Evolutionary conservation across 768 basidiomycete species (phyloP).

Genomic region (Leucocoprinus birnbaumii): DNA sequence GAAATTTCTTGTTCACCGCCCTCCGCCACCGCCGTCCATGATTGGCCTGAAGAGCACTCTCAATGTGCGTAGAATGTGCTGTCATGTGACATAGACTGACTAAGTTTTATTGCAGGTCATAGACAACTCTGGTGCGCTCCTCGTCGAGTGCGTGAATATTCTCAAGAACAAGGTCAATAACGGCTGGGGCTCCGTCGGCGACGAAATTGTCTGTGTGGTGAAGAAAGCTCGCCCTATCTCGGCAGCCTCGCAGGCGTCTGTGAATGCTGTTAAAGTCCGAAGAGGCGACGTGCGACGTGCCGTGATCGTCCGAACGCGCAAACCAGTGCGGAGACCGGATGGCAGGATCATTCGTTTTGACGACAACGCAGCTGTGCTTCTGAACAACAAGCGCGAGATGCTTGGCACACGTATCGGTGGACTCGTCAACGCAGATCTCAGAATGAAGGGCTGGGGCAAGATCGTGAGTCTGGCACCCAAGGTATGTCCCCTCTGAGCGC

Average conservation of each 20-base stretch:
- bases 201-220: conserved; percentile 95
- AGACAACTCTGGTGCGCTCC: conserved; percentile 94
- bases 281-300: conserved; percentile 94
- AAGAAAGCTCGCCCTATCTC: conserved; percentile 86
- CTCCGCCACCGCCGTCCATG: conserved; percentile 44
- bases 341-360: conserved; percentile 89
- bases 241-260: conserved; percentile 59
- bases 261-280: conserved; percentile 86
- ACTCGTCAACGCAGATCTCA: conserved; percentile 86
- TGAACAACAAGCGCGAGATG: conserved; percentile 97
- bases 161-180: conserved; percentile 95
- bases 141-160: conserved; percentile 95
- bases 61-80: conserved; percentile 51
- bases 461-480: conserved; percentile 90
- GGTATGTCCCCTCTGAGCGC: conserved; percentile 39
- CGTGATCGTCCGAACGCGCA: conserved; percentile 91
- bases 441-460: conserved; percentile 93
- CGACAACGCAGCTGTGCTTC: conserved; percentile 91
- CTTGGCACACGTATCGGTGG: conserved; percentile 93
- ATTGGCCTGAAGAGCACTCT: conserved; percentile 93
- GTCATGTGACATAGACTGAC: background rate
- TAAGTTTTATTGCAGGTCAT: conserved; percentile 58
- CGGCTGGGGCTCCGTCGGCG: conserved; percentile 90
- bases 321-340: conserved; percentile 81
- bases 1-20: conserved; percentile 12